Base-by-base conservation (phyloP, 306 rosid genomes). In the Begonia fuchsioides region DNA sequence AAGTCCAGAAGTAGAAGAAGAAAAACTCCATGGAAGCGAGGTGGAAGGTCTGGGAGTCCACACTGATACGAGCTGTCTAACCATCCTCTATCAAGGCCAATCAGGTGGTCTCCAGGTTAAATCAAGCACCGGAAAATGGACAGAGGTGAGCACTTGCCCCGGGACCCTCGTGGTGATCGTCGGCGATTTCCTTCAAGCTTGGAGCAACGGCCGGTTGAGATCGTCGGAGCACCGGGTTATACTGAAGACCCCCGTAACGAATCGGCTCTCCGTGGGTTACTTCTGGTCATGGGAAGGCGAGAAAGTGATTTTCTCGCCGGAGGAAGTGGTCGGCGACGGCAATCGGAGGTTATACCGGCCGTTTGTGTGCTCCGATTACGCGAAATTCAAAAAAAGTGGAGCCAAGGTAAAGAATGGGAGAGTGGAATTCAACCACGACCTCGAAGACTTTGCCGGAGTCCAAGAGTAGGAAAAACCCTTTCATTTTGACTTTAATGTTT, bases 41-140 rank as follows among this genome's bases (percentile, higher is more conserved):
- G 65, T 75, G 45, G 98, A 90, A 19, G 95, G 98, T n/a, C 95
- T 90, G 8, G 98, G 98, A 11, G 81, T 74, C 84, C 98, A 81
- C 53, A 90, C 95, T 13, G 98, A 90, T 15, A 90, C 84, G 98
- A 90, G 98, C 56, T 85, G 95, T 19, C 62, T 90, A 2, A 90
- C 98, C 5, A 69, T 85, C 39, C 59, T 85, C 35, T 79, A 77
- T 52, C 98, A 85, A 73, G 98, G 81, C 48, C 73, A 79, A 69
- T 72, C 65, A 13, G 95, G 95, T 43, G 98, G 95, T 52, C 94
- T 90, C 65, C 94, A 90, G 40, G 83, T 85, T 61, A 82, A 61
- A 66, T 71, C 97, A 63, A 67, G 56, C 13, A 94, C 79, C 6
- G 92, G 92, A 3, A 61, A 81, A 15, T 90, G 98, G 98, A 68